phyloP scores from a whole-genome alignment of 2,329 filamentous ascomycete species.

The Verticillium tricorpus region DNA sequence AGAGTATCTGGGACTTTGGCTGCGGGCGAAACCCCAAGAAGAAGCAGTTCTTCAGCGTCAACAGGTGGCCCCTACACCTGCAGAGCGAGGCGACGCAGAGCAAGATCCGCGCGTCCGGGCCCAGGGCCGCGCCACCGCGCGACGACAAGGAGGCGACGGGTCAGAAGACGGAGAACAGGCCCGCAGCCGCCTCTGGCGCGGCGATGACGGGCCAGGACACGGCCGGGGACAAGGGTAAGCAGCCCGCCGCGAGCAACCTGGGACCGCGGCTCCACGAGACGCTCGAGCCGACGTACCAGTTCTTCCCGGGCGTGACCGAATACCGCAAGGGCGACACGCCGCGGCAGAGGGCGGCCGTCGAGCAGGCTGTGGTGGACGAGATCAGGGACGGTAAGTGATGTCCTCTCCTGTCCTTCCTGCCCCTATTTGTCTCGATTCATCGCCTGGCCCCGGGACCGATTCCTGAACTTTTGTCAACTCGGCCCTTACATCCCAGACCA shows the following conservation, averaged over 20 bases:
- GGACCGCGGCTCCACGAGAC: background rate
- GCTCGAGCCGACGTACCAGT: conserved; percentile 9
- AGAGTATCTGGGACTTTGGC: conserved; percentile 33
- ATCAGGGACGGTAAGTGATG: conserved; percentile 15
- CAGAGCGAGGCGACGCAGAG: conserved; percentile 26
- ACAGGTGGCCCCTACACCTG: conserved; percentile 42
- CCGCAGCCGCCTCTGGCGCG: conserved; percentile 42
- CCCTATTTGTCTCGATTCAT: no score
- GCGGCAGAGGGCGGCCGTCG: conserved; percentile 20
- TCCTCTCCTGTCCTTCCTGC: background rate
- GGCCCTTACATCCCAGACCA: no score
- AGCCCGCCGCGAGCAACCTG: background rate
- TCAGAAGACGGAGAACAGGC: conserved; percentile 13
- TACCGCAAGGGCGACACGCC: conserved; percentile 25
- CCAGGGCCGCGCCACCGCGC: background rate
- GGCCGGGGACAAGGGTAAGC: background rate
- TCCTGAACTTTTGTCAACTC: no score
- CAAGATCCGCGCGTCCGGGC: conserved; percentile 16
- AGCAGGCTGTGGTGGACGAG: conserved; percentile 8
- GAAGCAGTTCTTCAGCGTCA: conserved; percentile 36
- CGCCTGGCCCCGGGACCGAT: no score
- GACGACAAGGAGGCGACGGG: background rate
- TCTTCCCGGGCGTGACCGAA: conserved; percentile 17
- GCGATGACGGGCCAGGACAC: no score
- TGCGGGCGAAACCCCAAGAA: conserved; percentile 10